Conservation (phyloP, 768 basidiomycete species). For the Suillus spraguei region DNA sequence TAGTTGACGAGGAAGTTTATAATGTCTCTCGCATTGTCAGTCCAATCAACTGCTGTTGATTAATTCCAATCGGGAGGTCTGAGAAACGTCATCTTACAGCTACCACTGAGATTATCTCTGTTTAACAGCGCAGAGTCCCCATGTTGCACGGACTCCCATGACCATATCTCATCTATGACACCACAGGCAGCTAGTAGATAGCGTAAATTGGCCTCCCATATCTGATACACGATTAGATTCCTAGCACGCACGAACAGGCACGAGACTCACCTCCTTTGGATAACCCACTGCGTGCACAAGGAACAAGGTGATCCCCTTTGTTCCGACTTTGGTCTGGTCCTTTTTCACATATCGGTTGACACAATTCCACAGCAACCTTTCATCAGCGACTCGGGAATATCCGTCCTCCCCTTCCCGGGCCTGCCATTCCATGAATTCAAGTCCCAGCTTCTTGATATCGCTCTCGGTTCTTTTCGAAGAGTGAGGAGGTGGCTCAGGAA, state of each 20-base stretch:
- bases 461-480: slow-evolving; percentile 5
- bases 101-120: slow-evolving; percentile 48
- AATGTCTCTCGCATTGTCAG: slow-evolving; percentile 76
- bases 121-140: slow-evolving; percentile 86
- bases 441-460: slow-evolving; percentile 15
- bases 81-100: slow-evolving; percentile 49
- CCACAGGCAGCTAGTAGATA: slow-evolving; percentile 46
- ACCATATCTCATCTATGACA: slow-evolving; percentile 74
- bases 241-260: too few relatives aligned
- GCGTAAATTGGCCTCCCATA: slow-evolving; percentile 72
- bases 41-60: slow-evolving; percentile 65
- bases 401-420: slow-evolving; percentile 15
- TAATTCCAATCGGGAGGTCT: background rate
- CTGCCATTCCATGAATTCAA: slow-evolving; percentile 24
- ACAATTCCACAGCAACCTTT: slow-evolving; percentile 62
- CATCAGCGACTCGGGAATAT: slow-evolving; percentile 16
- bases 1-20: slow-evolving; percentile 72
- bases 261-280: slow-evolving; percentile 69
- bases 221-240: slow-evolving; percentile 42
- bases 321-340: slow-evolving; percentile 20
- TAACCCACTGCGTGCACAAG: slow-evolving; percentile 87
- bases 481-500: slow-evolving; percentile 22
- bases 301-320: slow-evolving; percentile 64
- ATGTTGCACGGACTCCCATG: slow-evolving; percentile 82
- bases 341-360: slow-evolving; percentile 66